A percentile compares a stretch with the other conserved stretches of the same genome.
Conservation (phyloP, 768 basidiomycete species). For the Leccinellum albellum region DNA sequence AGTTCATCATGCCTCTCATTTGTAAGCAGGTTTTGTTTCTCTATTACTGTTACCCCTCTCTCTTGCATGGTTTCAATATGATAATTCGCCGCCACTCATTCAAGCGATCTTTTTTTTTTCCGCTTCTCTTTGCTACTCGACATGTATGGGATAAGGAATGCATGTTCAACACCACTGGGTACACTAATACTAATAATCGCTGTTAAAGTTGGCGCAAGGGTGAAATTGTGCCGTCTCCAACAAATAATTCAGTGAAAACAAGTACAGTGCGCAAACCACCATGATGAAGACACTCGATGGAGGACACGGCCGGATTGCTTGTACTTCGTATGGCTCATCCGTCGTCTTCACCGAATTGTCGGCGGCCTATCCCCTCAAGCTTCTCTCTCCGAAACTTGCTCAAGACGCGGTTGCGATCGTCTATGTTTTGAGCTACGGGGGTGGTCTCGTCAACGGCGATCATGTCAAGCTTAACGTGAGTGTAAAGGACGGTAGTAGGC, state of each 20-base stretch:
- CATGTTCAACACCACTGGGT: slow-evolving; percentile 28
- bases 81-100: slow-evolving; percentile 24
- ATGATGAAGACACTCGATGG: slow-evolving; percentile 14
- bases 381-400: slow-evolving; percentile 65
- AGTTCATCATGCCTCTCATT: slow-evolving; percentile 23
- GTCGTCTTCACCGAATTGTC: slow-evolving; percentile 71
- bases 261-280: background rate
- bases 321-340: slow-evolving; percentile 48
- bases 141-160: slow-evolving; percentile 37
- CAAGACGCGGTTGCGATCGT: slow-evolving; percentile 56
- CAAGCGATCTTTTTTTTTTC: slow-evolving; percentile 12
- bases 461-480: slow-evolving; percentile 57
- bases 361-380: slow-evolving; percentile 83
- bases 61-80: slow-evolving; percentile 29
- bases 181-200: slow-evolving; percentile 22
- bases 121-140: slow-evolving; percentile 22
- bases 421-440: slow-evolving; percentile 86
- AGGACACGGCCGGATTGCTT: slow-evolving; percentile 58
- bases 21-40: slow-evolving; percentile 26
- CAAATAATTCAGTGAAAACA: too few relatives aligned
- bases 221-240: background rate
- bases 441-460: slow-evolving; percentile 89
- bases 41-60: slow-evolving; percentile 24
- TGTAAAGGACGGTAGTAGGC: slow-evolving; percentile 50
- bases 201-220: background rate